Conservation (phyloP, 169 alveolate species). For the Fabrea salina region DNA sequence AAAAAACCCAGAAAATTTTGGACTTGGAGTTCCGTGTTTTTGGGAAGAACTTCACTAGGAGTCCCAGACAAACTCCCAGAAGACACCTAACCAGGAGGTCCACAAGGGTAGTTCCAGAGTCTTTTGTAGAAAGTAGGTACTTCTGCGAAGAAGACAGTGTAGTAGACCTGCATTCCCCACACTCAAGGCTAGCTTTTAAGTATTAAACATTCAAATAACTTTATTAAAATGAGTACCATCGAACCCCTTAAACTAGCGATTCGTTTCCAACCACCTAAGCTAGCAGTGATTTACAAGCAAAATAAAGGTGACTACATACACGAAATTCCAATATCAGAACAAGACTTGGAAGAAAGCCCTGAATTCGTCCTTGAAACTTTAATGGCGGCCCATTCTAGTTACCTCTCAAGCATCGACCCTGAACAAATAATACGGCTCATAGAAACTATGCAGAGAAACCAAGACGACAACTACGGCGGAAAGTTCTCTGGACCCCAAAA, state of each 20-base stretch:
- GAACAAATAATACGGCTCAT: not conserved
- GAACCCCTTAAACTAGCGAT: slow-evolving; percentile 14
- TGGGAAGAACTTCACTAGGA: too few species aligned
- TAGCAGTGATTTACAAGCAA: not conserved
- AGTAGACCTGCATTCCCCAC: too few species aligned
- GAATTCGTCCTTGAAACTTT: not conserved
- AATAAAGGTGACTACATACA: not conserved
- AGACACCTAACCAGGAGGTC: too few species aligned
- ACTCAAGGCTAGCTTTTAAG: too few species aligned
- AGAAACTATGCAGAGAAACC: not conserved
- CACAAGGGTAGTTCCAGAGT: too few species aligned
- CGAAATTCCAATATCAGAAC: not conserved
- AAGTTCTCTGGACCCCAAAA: not conserved
- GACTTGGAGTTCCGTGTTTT: too few species aligned
- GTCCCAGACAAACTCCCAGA: too few species aligned
- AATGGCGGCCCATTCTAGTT: not conserved
- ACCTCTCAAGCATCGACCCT: slow-evolving; percentile 9
- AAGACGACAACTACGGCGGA: not conserved
- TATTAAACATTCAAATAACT: too few species aligned
- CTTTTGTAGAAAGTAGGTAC: too few species aligned
- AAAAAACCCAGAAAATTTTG: too few species aligned
- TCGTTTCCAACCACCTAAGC: slow-evolving; percentile 23
- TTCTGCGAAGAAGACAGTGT: too few species aligned
- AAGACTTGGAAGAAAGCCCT: not conserved
- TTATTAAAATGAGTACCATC: not conserved